Evolutionary conservation across 1,284 basidiomycete genomes (phyloP), one percentile per base, ranked within the genome.

Genomic region (Volvariella volvacea): DNA sequence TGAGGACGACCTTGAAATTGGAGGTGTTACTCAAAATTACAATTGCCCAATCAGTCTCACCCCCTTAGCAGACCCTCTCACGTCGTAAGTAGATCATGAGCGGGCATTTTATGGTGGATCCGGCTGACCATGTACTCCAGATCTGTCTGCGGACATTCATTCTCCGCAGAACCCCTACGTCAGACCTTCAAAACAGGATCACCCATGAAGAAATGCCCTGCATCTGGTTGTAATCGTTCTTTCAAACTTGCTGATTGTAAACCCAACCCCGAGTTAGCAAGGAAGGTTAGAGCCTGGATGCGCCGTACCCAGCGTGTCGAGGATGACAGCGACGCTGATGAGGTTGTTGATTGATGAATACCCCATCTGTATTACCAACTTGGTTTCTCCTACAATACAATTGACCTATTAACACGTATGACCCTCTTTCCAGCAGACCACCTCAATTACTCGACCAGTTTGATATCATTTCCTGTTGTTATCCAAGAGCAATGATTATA

Each of bases 1-100:
- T 38, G 83, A 85, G 39, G 86, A 91, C 31, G 86, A 90, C 7
- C 63, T 93, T 17, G 82, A 89, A 61, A 68, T 92, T 38, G 92
- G 91, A 39, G 89, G 88, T 40, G 73, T 82, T 17, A 86, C 82
- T 4, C 87, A 91, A 56, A 81, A 80, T 51, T 89, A 80, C 69
- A 83, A 78, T 44, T 93, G 90, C 51, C 89, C 90, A 1, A 66
- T 93, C 42, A 80, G 84, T 0, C 68, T 92, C 39, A 73, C 65
- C 3, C 58, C 71, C 8, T 71, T 88, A 22, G 68, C 70, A 22
- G 69, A 92, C 43, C 89, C 90, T 3, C 62, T 83, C 44, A 89
- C 83, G 7, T 86, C 84, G 87, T 88, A 61, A 43, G 81, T 70
- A 6, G 32, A 32, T 28, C 25, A 6, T 12, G 6, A 6, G 25